Conservation (phyloP, 306 rosid genomes). For the Lablab purpureus region DNA sequence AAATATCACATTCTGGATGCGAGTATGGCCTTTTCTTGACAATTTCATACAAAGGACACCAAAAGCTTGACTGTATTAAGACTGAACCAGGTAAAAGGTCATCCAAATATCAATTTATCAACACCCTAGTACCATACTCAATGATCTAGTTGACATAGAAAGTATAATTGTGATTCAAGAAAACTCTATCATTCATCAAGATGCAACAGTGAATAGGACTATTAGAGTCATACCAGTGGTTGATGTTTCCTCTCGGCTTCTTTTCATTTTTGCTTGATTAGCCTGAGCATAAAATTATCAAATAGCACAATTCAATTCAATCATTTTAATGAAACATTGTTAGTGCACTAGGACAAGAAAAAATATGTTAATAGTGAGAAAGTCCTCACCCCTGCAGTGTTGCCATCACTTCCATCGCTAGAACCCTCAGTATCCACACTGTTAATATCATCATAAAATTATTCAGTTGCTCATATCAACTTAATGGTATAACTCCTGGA, state of each 20-base stretch:
- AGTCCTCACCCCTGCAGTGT: conserved; percentile 74
- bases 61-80: conserved; percentile 8
- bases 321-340: conserved; percentile 24
- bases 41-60: conserved; percentile 5
- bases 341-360: conserved; percentile 13
- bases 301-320: conserved; percentile 37
- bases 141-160: conserved; percentile 29
- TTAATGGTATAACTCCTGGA: conserved; percentile 23
- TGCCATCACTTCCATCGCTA: conserved; percentile 88
- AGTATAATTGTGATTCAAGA: conserved; percentile 40
- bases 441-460: conserved; percentile 49
- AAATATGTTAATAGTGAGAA: conserved; percentile 9
- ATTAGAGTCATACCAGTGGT: conserved; percentile 65
- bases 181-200: conserved; percentile 42
- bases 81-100: neutral
- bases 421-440: conserved; percentile 82
- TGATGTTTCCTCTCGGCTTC: conserved; percentile 81
- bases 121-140: conserved; percentile 14
- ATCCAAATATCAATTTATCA: neutral
- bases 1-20: conserved; percentile 18
- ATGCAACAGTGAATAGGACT: conserved; percentile 42
- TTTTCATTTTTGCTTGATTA: conserved; percentile 70
- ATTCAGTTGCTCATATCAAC: conserved; percentile 45
- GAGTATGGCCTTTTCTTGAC: neutral
- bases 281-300: conserved; percentile 63